Evolutionary conservation across 805 yeast genomes (phyloP), one percentile per base, ranked within the genome.

Genomic region (Brettanomyces custersianus): DNA sequence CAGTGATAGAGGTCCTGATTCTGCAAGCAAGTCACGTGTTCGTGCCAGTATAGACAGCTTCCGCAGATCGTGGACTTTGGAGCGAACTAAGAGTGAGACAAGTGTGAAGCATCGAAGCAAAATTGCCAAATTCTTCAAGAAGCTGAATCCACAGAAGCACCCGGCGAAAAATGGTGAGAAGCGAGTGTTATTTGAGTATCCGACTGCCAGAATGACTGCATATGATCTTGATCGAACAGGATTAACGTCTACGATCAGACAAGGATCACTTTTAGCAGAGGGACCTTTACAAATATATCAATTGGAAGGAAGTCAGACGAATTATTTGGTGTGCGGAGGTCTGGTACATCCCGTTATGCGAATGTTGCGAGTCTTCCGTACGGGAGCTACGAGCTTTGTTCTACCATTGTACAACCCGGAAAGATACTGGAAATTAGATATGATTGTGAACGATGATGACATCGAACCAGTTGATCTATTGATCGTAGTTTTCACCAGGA

Each of bases 321-420:
- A 78, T 1, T 80, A 77, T 50, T 49, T 80, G 28, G 70, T 75
- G 10, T 80, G 86, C 57, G 87, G 83, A 0, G 63, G 74, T 4
- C 72, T 84, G 26, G 71, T 82, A 2, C 82, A 82, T 49, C 94
- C 95, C 4, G 69, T 84, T 11, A 58, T 84, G 35, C 84, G 86
- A 4, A 72, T 68, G 41, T 54, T 79, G 36, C 71, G 74, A 45
- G 63, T 84, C 2, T 54, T 80, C 40, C 60, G 82, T 45, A 64
- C 69, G 9, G 58, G 61, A 17, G 42, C 40, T 32, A 63, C 62
- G 34, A 70, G 68, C 45, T 79, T 78, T 45, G 64, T 80, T 2
- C 52, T 83, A 13, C 78, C 86, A 1, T 65, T 84, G 39, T 74
- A 73, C 20, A 82, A 81, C 46, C 94, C 94, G 0, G 80, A 76